Evolutionary conservation across 352 stramenopile species (phyloP).

Genomic region (Globisporangium uncinulatum): DNA sequence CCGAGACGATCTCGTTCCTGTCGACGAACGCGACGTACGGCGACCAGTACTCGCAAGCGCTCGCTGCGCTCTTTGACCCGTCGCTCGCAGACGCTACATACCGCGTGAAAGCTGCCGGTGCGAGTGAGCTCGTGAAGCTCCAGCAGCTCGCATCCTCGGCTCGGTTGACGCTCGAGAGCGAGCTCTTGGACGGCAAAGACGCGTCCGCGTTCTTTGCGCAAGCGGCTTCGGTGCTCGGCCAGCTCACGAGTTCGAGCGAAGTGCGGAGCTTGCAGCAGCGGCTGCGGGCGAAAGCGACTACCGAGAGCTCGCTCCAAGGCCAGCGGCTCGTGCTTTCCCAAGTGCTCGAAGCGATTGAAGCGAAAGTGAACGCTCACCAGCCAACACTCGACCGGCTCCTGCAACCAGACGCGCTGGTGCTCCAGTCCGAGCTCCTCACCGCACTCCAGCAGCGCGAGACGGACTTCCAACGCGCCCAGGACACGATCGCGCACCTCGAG

Average conservation of each 20-base stretch:
- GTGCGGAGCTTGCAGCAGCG: constrained; percentile 42
- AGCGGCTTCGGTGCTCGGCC: constrained; percentile 42
- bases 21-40: constrained; percentile 67
- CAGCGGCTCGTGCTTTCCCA: constrained; percentile 57
- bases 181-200: constrained; percentile 61
- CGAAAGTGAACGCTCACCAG: constrained; percentile 38
- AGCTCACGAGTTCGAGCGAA: constrained; percentile 57
- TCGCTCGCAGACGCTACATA: constrained; percentile 51
- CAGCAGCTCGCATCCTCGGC: constrained; percentile 40
- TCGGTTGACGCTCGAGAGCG: constrained; percentile 57
- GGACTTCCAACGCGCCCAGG: constrained; percentile 51
- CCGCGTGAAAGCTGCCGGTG: constrained; percentile 39
- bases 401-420: constrained; percentile 28
- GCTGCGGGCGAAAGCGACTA: constrained; percentile 27
- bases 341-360: constrained; percentile 56
- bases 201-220: constrained; percentile 59
- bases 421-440: constrained; percentile 31
- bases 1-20: constrained; percentile 66
- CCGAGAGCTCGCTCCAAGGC: constrained; percentile 12
- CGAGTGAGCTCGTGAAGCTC: constrained; percentile 51
- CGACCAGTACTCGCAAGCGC: constrained; percentile 53
- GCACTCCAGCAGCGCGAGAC: constrained; percentile 57
- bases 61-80: constrained; percentile 57
- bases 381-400: constrained; percentile 34
- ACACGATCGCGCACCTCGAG: constrained; percentile 48